Base-by-base conservation (phyloP, 139 green algal species). In the Chlamydomonas sp. region DNA sequence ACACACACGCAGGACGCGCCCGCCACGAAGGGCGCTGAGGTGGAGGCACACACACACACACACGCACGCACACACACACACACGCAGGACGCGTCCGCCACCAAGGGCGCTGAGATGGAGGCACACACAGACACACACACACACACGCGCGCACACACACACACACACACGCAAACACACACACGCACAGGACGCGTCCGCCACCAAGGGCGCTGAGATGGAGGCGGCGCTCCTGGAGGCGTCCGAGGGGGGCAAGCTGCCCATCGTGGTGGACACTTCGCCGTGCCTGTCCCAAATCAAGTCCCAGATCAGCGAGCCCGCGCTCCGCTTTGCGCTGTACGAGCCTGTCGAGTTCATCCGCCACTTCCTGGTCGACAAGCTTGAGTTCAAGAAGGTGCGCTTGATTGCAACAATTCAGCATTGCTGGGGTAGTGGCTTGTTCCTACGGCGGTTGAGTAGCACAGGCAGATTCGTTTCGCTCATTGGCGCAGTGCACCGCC, bases 281-380 rank as follows among this genome's bases (percentile, higher is more conserved):
- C 93, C 93, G 34, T 98, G 93, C 86, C 80, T 96, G 35, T 72
- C 79, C 26, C 76, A 87, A 70, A 83, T 96, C 70, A 96, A 96
- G 85, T 67, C 77, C 16, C 65, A 69, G 34, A 85, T 96, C 49
- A 79, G 71, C 5, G 84, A 90, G 72, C 83, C 85, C 1, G 73
- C 70, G 37, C 83, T 97, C 69, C 76, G 82, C 61, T 95, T 96
- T 64, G 81, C 87, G 1, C 76, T 98, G 68, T 96, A 96, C 76
- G 93, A 98, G 83, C 93, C 93, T 4, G 88, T 96, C 3, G 88
- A 96, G 79, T 98, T 98, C 86, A 95, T 97, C 76, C 75, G 80
- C 59, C 83, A 91, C 73, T 95, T 96, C 83, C 77, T 98, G 58
- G 75, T 89, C 54, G 89, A 96, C 83, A 96, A 95, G 83, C 88